Base-by-base conservation (phyloP, 768 basidiomycete genomes). In the Daedalea quercina region DNA sequence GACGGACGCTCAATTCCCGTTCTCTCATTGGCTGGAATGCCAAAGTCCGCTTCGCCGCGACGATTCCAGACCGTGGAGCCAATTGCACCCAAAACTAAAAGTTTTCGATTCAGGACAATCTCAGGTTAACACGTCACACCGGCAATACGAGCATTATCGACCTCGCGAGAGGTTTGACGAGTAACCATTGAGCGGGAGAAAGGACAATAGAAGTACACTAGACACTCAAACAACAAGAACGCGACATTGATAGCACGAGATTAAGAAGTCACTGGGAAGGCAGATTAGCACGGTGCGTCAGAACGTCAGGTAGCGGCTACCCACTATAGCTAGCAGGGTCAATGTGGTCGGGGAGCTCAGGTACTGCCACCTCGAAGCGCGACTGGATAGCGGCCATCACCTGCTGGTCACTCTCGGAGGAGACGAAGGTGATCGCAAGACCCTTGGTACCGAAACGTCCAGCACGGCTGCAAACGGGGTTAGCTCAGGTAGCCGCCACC, bases 381-480 rank as follows among this genome's bases (percentile, higher is more conserved):
- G 90, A 84, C 70, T 99, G 96, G 61, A 99, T 98, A 24, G 87
- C 81, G 37, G 85, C 78, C 85, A 99, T 90, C 54, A 99, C 94
- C 69, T 91, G 89, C 67, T 90, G 84, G 65, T 99, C 96, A 56
- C 77, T 82, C 49, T 97, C 94, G 19, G 87, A 90, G 3, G 95
- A 84, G 40, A 97, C 90, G 65, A 95, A 99, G 1, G 94, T 97
- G 68, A 98, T 90, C 17, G 95, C 94, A 42, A 99, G 86, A 79
- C 96, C 96, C 72, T 98, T 98, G 31, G 96, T 99, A 59, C 96
- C 96, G 71, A 99, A 99, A 57, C 96, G 92, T 60, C 96, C 96
- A 59, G 96, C 96, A 75, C 96, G 95, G 59, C 93, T 90, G 58
- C 20, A 41, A 11, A 42, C 19, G 24, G 41, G 9, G 17, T 17